Evolutionary conservation across 805 yeast species (phyloP), one percentile per base, ranked within the genome.

Genomic region (Babjeviella inositovora): DNA sequence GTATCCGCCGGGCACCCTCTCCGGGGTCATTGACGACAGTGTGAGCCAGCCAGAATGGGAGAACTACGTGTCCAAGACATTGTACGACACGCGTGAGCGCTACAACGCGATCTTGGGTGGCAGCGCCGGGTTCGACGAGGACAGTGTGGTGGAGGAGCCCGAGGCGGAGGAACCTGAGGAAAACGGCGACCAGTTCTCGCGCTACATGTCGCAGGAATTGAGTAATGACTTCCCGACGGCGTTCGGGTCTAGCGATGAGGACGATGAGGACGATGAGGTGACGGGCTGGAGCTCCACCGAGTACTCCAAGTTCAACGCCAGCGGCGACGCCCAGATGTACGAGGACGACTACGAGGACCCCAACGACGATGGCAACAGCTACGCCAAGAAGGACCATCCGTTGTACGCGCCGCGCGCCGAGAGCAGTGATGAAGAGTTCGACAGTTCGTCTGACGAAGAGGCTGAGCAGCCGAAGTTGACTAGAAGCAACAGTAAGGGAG

Each of bases 81-180:
- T 90, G 30, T 79, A 76, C 31, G 93, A 81, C 37, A 82, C 93
- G 3, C 63, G 98, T 33, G 93, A 84, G 43, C 85, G 84, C 50
- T 90, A 90, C 48, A 90, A 87, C 46, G 84, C 94, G 7, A 76
- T 87, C 15, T 58, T 90, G 20, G 98, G 98, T 11, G 92, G 87
- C n/a, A 66, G 57, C 12, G 69, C 56, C 14, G 61, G 56, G 24
- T 60, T 58, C 12, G 71, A 62, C 11, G 54, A 45, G 22, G 48
- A 39, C 24, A 39, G 34, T 15, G 49, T 32, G 7, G 28, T 27
- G 18, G 23, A 16, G 24, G 17, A 14, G 24, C 16, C n/a, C 15
- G 26, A 23, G 13, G 37, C 28, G n/a, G 38, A 32, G 20, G 29
- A 20, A 16, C 31, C 29, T 7, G 29, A 29, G 21, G 31, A 31